Evolutionary conservation across 805 yeast species (phyloP).

Genomic region (Tetrapisispora arboricola): DNA sequence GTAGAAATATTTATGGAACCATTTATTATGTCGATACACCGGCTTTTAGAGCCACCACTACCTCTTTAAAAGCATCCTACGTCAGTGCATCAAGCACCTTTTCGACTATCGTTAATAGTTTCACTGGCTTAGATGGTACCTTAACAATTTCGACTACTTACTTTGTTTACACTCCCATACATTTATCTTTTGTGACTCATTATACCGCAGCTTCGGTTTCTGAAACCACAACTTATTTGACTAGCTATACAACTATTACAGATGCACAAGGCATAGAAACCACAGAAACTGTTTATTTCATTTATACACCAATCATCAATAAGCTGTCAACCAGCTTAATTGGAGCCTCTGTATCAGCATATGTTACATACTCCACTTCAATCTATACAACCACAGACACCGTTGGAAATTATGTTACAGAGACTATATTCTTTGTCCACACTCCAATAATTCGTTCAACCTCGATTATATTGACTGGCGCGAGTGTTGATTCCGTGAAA

Average conservation of each 20-base stretch:
- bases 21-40: conserved; percentile 1
- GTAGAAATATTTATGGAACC: not conserved
- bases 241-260: conserved; percentile 2
- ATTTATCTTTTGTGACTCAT: not conserved
- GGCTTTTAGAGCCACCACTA: not conserved
- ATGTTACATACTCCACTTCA: conserved; percentile 6
- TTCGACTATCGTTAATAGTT: conserved; percentile 2
- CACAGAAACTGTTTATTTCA: conserved; percentile 1
- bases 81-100: conserved; percentile 5
- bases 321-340: not conserved
- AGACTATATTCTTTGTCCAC: conserved; percentile 3
- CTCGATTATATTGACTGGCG: not conserved
- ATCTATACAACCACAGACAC: conserved; percentile 4
- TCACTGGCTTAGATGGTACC: conserved; percentile 4
- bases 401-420: conserved; percentile 2
- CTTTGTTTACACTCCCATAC: conserved; percentile 5
- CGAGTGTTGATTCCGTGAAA: not conserved
- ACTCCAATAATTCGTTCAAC: conserved; percentile 2
- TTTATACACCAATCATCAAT: conserved; percentile 5
- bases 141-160: not conserved
- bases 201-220: not conserved
- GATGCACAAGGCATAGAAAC: conserved; percentile 3
- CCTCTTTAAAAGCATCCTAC: not conserved
- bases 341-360: not conserved
- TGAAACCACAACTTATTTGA: conserved; percentile 5